Base-by-base conservation (phyloP, 2,329 filamentous ascomycete genomes). In the Calonectria hongkongensis region DNA sequence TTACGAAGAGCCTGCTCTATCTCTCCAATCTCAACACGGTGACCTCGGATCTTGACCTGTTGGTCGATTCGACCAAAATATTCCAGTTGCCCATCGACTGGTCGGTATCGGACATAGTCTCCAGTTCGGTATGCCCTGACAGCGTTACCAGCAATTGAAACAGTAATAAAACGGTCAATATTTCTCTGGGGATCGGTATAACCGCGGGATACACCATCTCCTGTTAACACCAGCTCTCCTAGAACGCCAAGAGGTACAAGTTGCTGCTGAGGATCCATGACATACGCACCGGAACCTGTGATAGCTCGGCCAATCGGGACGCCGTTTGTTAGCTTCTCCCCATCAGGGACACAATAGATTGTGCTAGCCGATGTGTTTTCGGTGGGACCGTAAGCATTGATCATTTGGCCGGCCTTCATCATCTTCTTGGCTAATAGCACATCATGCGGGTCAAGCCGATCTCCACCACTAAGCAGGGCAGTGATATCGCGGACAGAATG, bases 41-140 rank as follows among this genome's bases (percentile, higher is more conserved):
- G 71, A 13, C 73, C 73, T 30, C 71, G 68, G 36, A 73, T 60
- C 48, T 75, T 75, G 62, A 73, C 50, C 43, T 75, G 73, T 13
- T 43, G 62, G 25, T 75, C 73, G 4, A 56, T 63, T 1, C 72
- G 60, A 2, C 72, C 72, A 21, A 56, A 30, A 58, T 85, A 88
- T 1, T 84, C 75, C 8, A 89, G 76, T 15, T 80, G 78, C 2
- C 86, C 85, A 64, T 87, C 83, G 0, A 79, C 76, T 33, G 54
- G 54, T 21, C 84, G 79, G 45, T 87, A 87, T 30, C 79, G 80
- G 1, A 81, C 87, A 10, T 89, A 79, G 73, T 89, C 88, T 2
- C 88, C 88, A 1, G 87, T 88, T 71, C 85, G 85, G 74, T 88
- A 89, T 4, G 86, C 69, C 66, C 7, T 47, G 27, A 21, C 73